phyloP scores from a whole-genome alignment of 768 basidiomycete genomes.

The Crucibulum laeve region DNA sequence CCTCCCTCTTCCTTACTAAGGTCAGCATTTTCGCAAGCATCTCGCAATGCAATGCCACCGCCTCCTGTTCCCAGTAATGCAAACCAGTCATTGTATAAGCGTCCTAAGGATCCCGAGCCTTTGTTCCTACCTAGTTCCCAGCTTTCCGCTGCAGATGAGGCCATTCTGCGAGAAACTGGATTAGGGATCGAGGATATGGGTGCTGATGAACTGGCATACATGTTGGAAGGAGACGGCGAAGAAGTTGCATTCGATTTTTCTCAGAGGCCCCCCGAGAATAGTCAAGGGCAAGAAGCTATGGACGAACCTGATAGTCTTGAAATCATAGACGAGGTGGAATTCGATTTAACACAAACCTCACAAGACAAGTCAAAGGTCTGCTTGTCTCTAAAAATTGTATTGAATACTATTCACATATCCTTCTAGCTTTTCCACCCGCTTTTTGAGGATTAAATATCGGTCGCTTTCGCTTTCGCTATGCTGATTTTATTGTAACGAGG shows the following conservation, averaged over 20 bases:
- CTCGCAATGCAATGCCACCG: conserved; percentile 11
- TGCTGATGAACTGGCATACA: conserved; percentile 52
- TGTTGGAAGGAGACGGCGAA: conserved; percentile 58
- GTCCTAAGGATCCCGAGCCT: conserved; percentile 36
- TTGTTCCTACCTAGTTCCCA: conserved; percentile 50
- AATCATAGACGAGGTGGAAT: conserved; percentile 28
- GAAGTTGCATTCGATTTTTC: conserved; percentile 41
- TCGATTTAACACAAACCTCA: conserved; percentile 36
- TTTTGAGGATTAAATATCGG: conserved; percentile 38
- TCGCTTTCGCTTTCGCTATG: not conserved
- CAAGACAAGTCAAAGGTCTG: conserved; percentile 27
- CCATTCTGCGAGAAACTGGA: conserved; percentile 53
- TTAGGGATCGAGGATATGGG: conserved; percentile 68
- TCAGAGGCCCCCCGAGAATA: conserved; percentile 18
- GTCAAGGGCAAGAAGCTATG: conserved; percentile 15
- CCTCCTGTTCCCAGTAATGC: too few species aligned
- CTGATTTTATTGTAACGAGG: not conserved
- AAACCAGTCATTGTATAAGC: too few species aligned
- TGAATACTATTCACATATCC: conserved; percentile 1
- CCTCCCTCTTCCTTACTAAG: conserved; percentile 23
- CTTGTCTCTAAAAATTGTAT: not conserved
- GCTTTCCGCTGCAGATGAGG: conserved; percentile 51
- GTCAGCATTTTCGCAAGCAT: conserved; percentile 2
- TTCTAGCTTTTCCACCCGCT: conserved; percentile 42
- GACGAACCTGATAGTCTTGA: conserved; percentile 27